Percentiles rank a stretch among this genome's conserved stretches.
Conservation (phyloP, 2,329 filamentous ascomycete genomes). For the Diaporthe helianthi region DNA sequence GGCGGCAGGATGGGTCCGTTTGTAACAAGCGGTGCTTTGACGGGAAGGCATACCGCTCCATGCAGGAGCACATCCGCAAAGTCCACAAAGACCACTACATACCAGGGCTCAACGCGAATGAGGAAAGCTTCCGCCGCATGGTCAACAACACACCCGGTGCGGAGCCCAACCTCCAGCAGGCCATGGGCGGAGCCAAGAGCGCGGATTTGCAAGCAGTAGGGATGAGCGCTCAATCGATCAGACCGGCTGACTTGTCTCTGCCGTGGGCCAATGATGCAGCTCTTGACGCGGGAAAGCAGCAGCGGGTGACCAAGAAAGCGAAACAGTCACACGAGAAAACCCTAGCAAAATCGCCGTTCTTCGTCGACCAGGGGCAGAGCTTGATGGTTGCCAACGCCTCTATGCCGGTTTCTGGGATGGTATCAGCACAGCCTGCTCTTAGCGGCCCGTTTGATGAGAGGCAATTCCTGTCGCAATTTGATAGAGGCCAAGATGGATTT, state of each 20-base stretch:
- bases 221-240: background rate
- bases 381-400: background rate
- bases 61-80: slow-evolving; percentile 98
- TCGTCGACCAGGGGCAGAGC: slow-evolving; percentile 8
- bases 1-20: slow-evolving; percentile 14
- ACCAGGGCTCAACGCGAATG: slow-evolving; percentile 94
- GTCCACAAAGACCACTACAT: slow-evolving; percentile 98
- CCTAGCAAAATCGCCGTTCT: slow-evolving; percentile 21
- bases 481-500: slow-evolving; percentile 9
- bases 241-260: slow-evolving; percentile 22
- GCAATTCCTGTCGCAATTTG: slow-evolving; percentile 15
- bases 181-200: slow-evolving; percentile 61
- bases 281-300: slow-evolving; percentile 1
- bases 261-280: background rate
- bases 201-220: slow-evolving; percentile 48
- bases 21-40: slow-evolving; percentile 32
- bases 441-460: slow-evolving; percentile 2
- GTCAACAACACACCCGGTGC: slow-evolving; percentile 79
- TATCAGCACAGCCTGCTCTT: slow-evolving; percentile 11
- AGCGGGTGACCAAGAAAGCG: slow-evolving; percentile 6
- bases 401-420: background rate
- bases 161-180: slow-evolving; percentile 1
- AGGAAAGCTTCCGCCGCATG: slow-evolving; percentile 97
- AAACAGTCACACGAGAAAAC: slow-evolving; percentile 10
- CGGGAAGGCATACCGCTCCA: slow-evolving; percentile 75